phyloP scores from a whole-genome alignment of 257 asterid genomes.

The Solanum peruvianum region DNA sequence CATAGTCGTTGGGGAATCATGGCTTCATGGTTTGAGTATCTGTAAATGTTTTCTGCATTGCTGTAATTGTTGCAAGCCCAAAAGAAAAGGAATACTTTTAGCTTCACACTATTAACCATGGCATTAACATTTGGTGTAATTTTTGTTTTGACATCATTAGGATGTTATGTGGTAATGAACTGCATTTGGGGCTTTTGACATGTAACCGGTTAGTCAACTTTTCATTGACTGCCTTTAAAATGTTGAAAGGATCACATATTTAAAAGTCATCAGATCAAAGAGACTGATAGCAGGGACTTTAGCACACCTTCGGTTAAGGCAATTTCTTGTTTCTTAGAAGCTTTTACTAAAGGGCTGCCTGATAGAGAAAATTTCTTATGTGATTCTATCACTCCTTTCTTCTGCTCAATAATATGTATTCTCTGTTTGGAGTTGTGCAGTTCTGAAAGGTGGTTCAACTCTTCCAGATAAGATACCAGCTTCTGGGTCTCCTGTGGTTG shows the following conservation, averaged over 20 bases:
- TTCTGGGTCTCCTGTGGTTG: constrained; percentile 47
- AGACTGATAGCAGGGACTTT: not conserved
- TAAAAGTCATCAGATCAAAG: not conserved
- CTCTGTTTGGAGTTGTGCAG: constrained; percentile 28
- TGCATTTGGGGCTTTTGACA: not conserved
- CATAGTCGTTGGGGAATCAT: not conserved
- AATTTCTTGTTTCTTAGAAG: not conserved
- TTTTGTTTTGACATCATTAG: not conserved
- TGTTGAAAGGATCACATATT: not conserved
- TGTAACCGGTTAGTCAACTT: not conserved
- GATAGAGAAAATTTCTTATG: not conserved
- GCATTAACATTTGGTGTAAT: not conserved
- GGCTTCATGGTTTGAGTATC: not conserved
- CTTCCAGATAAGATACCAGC: constrained; percentile 72
- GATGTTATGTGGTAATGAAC: not conserved
- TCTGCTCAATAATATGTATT: constrained; percentile 2
- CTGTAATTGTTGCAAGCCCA: not conserved
- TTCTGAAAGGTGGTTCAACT: constrained; percentile 80
- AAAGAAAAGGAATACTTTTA: not conserved
- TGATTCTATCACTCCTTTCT: not conserved
- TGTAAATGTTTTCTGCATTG: not conserved
- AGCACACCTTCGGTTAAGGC: not conserved
- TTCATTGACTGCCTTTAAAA: not conserved
- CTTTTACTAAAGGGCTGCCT: not conserved
- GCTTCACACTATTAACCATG: not conserved